Conservation (phyloP, 768 basidiomycete genomes). For the Suillus americanus region DNA sequence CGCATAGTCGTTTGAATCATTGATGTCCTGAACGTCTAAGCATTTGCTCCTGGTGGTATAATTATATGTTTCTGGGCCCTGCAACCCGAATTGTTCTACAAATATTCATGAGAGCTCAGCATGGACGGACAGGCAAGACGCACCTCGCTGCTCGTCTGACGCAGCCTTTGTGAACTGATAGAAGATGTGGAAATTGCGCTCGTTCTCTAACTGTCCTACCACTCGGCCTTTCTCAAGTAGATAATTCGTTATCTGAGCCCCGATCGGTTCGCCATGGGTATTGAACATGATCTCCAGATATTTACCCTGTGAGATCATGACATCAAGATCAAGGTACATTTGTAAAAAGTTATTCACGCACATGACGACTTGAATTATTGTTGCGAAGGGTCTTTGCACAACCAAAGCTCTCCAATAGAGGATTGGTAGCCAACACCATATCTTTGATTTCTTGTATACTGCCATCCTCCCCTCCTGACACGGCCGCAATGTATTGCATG, state of each 20-base stretch:
- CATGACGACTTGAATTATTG: constrained; percentile 98
- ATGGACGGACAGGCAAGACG: constrained; percentile 15
- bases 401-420: constrained; percentile 95
- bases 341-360: constrained; percentile 41
- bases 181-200: constrained; percentile 98
- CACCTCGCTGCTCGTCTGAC: constrained; percentile 84
- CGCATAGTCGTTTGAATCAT: constrained; percentile 83
- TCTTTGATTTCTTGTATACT: constrained; percentile 98
- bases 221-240: constrained; percentile 95
- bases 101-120: constrained; percentile 13
- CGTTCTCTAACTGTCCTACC: constrained; percentile 93
- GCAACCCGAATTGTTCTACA: constrained; percentile 89
- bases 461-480: constrained; percentile 83
- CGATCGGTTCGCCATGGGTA: constrained; percentile 85
- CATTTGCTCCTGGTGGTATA: constrained; percentile 94
- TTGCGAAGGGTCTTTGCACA: constrained; percentile 99
- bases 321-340: not conserved
- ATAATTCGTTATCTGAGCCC: constrained; percentile 98
- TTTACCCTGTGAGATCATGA: constrained; percentile 69
- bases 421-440: constrained; percentile 99
- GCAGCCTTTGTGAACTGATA: constrained; percentile 99
- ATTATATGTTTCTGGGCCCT: constrained; percentile 93
- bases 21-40: constrained; percentile 85
- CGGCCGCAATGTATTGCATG: constrained; percentile 99
- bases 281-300: constrained; percentile 99